Conservation (phyloP, 2,329 filamentous ascomycete genomes). For the Aspergillus puulaauensis region DNA sequence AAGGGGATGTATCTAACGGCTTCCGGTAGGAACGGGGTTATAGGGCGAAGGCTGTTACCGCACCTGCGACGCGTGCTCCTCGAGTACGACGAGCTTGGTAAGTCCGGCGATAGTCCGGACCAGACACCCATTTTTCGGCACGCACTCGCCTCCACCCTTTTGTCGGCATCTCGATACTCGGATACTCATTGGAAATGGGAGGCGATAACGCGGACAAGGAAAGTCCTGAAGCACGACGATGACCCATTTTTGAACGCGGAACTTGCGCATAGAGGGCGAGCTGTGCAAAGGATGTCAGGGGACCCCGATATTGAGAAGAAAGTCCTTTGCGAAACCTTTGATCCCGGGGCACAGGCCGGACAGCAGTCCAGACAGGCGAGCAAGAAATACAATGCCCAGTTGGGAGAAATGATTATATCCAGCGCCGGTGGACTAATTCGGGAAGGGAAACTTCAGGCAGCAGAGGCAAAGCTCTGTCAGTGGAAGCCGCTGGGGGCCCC, state of each 20-base stretch:
- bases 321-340: not conserved
- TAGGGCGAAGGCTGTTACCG: too few relatives aligned
- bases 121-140: too few relatives aligned
- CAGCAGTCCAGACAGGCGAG: not conserved
- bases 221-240: not conserved
- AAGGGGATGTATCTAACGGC: too few relatives aligned
- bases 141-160: too few relatives aligned
- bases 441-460: conserved; percentile 11
- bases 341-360: not conserved
- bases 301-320: not conserved
- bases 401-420: conserved; percentile 14
- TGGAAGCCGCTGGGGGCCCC: not conserved
- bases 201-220: too few relatives aligned
- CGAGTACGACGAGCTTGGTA: too few relatives aligned
- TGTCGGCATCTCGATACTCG: too few relatives aligned
- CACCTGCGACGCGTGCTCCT: too few relatives aligned
- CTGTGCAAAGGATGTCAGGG: not conserved
- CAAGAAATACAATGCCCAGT: conserved; percentile 12
- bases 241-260: not conserved
- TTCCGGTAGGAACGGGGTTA: too few relatives aligned
- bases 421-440: conserved; percentile 14
- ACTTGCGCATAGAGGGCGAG: not conserved
- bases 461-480: conserved; percentile 14
- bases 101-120: too few relatives aligned
- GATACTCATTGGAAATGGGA: too few relatives aligned